Evolutionary conservation across 2,329 filamentous ascomycete species (phyloP).

Genomic region (Penicillium sp.): DNA sequence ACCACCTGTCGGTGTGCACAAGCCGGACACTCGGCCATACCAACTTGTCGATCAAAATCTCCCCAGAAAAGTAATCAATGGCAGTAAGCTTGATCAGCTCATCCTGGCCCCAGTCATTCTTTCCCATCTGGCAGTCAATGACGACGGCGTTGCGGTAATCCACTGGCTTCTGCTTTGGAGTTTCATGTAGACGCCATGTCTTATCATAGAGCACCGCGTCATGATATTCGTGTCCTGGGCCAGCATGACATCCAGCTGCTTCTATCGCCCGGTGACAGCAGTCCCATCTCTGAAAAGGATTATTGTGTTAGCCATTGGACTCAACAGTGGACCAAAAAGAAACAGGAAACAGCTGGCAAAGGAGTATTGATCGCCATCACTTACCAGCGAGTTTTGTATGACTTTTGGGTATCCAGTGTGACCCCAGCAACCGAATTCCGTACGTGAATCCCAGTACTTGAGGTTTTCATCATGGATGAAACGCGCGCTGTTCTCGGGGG

Average conservation of each 20-base stretch:
- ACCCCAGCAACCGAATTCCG: background rate
- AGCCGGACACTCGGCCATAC: conserved; percentile 52
- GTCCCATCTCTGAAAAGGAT: background rate
- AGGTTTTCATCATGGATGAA: background rate
- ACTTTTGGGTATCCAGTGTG: background rate
- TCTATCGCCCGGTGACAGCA: background rate
- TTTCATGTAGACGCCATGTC: background rate
- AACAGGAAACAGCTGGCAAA: background rate
- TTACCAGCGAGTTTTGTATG: background rate
- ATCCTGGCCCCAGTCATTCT: conserved; percentile 43
- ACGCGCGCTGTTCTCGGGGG: background rate
- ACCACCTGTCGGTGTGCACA: conserved; percentile 53
- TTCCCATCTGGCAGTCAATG: conserved; percentile 59
- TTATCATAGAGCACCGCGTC: background rate
- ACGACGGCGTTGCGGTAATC: conserved; percentile 38
- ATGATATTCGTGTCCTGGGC: background rate
- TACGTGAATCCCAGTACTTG: background rate
- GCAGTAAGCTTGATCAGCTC: conserved; percentile 56
- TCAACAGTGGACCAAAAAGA: background rate
- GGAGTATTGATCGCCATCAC: background rate
- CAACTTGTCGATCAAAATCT: conserved; percentile 53
- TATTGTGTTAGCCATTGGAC: background rate
- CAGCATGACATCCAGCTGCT: background rate
- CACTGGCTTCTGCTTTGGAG: background rate
- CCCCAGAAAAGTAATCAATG: conserved; percentile 54